Conservation (phyloP, 2,329 filamentous ascomycete genomes). For the Mycosphaerella arachidis region DNA sequence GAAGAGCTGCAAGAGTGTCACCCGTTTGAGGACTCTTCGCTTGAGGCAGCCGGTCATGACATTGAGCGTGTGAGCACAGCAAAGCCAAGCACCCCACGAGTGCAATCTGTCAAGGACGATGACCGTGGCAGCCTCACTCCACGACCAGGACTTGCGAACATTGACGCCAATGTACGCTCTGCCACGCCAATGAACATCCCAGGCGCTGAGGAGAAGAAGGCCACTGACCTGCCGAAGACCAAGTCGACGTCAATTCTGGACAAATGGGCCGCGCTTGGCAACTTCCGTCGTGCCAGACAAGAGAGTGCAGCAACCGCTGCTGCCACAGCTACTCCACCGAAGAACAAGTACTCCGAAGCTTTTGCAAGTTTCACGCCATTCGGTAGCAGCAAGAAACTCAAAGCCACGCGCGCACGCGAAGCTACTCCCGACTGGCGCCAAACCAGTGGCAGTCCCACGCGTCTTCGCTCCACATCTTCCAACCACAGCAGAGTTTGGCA, state of each 20-base stretch:
- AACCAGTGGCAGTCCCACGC: conserved; percentile 23
- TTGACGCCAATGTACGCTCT: conserved; percentile 47
- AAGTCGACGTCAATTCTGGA: conserved; percentile 53
- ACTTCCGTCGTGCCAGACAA: conserved; percentile 67
- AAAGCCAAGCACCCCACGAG: conserved; percentile 56
- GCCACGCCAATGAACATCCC: conserved; percentile 26
- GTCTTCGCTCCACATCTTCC: conserved; percentile 31
- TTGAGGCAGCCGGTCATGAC: conserved; percentile 33
- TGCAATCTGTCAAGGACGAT: conserved; percentile 43
- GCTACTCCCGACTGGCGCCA: conserved; percentile 32
- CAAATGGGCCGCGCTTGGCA: conserved; percentile 86
- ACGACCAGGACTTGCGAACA: conserved; percentile 50
- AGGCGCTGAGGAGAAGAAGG: conserved; percentile 37
- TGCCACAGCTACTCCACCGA: conserved; percentile 34
- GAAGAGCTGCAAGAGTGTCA: conserved; percentile 61
- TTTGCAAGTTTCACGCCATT: conserved; percentile 32
- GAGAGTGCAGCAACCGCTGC: conserved; percentile 38
- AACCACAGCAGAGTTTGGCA: conserved; percentile 40
- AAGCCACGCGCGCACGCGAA: conserved; percentile 27
- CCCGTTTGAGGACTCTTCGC: conserved; percentile 34
- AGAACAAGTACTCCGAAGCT: conserved; percentile 31
- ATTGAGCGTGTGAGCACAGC: conserved; percentile 37
- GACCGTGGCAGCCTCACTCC: conserved; percentile 46
- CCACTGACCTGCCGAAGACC: conserved; percentile 62
- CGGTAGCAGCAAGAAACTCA: conserved; percentile 32